phyloP scores from a whole-genome alignment of 805 yeast species.

The Yarrowia sp. region DNA sequence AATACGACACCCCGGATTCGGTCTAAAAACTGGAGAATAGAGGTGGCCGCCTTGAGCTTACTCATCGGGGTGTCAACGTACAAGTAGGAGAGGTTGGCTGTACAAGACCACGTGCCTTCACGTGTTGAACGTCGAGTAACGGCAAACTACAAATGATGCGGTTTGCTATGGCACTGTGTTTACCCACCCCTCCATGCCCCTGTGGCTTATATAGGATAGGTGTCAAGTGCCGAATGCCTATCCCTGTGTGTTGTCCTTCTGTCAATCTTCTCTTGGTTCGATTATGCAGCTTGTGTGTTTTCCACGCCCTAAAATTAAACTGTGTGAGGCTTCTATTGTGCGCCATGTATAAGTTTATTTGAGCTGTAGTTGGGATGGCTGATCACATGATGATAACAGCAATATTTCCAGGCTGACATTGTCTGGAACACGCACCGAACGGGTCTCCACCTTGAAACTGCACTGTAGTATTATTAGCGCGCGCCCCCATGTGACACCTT shows the following conservation, averaged over 20 bases:
- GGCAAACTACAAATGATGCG: too few relatives aligned
- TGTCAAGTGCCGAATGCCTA: background rate
- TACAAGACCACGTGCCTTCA: too few relatives aligned
- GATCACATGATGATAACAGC: too few relatives aligned
- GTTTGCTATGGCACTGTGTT: too few relatives aligned
- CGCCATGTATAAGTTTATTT: background rate
- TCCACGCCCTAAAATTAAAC: background rate
- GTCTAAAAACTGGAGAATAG: too few relatives aligned
- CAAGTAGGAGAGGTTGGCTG: too few relatives aligned
- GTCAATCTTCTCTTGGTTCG: background rate
- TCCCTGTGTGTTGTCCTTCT: background rate
- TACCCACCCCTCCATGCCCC: too few relatives aligned
- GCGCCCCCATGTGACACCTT: background rate
- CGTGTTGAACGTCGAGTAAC: too few relatives aligned
- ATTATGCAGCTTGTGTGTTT: background rate
- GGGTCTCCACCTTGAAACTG: too few relatives aligned
- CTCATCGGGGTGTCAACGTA: too few relatives aligned
- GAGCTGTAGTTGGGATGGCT: background rate
- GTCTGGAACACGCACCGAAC: background rate
- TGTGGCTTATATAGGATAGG: background rate
- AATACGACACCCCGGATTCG: background rate
- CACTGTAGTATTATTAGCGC: background rate
- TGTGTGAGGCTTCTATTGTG: constrained; percentile 7
- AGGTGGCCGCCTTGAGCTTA: too few relatives aligned
- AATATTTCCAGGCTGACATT: too few relatives aligned